These are phyloP conservation scores for Silene vulgaris DNA, from an alignment of 179 eudicot genomes.

Conservation along the genomic window DNA sequence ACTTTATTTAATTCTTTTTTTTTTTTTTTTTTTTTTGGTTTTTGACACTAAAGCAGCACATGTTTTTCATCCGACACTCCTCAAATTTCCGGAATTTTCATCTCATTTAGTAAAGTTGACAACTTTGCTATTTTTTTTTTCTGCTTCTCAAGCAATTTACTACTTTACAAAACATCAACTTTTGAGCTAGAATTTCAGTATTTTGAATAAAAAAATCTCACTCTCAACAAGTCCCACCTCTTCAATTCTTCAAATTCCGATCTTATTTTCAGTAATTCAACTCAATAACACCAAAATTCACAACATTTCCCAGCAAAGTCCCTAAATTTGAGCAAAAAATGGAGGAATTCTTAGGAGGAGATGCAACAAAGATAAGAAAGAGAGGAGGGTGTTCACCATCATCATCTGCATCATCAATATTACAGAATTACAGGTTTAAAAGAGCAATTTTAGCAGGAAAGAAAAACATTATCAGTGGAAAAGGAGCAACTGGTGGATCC, in stretches of 20 bases:
- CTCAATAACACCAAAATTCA: too few relatives aligned
- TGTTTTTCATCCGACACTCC: background rate
- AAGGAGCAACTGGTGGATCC: background rate
- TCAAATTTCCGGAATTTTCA: background rate
- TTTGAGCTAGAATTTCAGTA: background rate
- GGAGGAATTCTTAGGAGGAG: constrained; percentile 28
- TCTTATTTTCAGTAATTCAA: background rate
- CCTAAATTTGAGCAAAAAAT: constrained; percentile 5
- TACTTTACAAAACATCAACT: background rate
- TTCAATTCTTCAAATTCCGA: background rate
- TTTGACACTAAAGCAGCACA: background rate
- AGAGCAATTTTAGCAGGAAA: constrained; percentile 67
- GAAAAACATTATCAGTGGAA: constrained; percentile 30
- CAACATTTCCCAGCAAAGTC: too few relatives aligned
- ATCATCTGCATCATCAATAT: constrained; percentile 68
- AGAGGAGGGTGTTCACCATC: constrained; percentile 87
- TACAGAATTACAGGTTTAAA: constrained; percentile 63
- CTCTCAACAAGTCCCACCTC: background rate
- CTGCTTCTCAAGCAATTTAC: background rate
- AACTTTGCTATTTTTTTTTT: background rate
- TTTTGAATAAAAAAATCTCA: background rate
- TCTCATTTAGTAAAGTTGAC: background rate
- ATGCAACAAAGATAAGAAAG: constrained; percentile 52
- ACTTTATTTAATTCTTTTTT: too few relatives aligned
- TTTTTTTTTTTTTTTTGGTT: too few relatives aligned